Percentiles rank a stretch among this genome's conserved stretches.
phyloP scores from a whole-genome alignment of 2,329 filamentous ascomycete species.

The Fusarium pseudocircinatum region DNA sequence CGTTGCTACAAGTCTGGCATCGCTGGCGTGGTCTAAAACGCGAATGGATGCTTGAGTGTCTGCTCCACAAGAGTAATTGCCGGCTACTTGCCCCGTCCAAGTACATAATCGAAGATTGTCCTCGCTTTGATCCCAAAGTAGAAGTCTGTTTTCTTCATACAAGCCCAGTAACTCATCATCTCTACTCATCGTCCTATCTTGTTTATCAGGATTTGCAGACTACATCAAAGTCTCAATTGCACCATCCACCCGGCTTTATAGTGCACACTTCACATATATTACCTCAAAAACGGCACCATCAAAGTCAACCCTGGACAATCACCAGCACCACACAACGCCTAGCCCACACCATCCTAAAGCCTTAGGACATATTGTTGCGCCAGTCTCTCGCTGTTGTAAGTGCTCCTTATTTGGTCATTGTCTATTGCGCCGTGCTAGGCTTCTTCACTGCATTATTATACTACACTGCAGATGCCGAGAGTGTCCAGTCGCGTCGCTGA shows the following conservation, averaged over 20 bases:
- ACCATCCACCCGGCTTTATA: neutral
- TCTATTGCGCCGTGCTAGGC: constrained; percentile 17
- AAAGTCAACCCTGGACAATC: constrained; percentile 16
- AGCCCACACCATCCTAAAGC: constrained; percentile 30
- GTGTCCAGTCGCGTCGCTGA: constrained; percentile 23
- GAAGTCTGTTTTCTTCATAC: constrained; percentile 37
- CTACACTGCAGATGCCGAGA: constrained; percentile 2
- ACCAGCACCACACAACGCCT: constrained; percentile 28
- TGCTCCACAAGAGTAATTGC: constrained; percentile 36
- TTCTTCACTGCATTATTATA: constrained; percentile 11
- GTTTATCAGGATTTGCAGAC: constrained; percentile 20
- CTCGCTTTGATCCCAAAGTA: constrained; percentile 42
- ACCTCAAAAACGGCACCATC: constrained; percentile 10
- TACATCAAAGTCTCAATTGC: constrained; percentile 27
- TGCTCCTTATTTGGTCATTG: constrained; percentile 24
- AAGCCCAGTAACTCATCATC: constrained; percentile 16
- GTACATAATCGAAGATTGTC: constrained; percentile 45
- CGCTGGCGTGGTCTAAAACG: constrained; percentile 29
- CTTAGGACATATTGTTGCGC: constrained; percentile 3
- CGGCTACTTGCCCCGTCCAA: constrained; percentile 35
- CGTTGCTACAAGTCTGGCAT: constrained; percentile 35
- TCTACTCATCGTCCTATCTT: constrained; percentile 21
- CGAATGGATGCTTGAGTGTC: constrained; percentile 19
- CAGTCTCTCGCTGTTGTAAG: constrained; percentile 21
- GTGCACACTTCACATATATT: neutral